A percentile compares a stretch with the other conserved stretches of the same genome.
Conservation (phyloP, 108 stramenopile species). For the Stephanodiscus triporus region DNA sequence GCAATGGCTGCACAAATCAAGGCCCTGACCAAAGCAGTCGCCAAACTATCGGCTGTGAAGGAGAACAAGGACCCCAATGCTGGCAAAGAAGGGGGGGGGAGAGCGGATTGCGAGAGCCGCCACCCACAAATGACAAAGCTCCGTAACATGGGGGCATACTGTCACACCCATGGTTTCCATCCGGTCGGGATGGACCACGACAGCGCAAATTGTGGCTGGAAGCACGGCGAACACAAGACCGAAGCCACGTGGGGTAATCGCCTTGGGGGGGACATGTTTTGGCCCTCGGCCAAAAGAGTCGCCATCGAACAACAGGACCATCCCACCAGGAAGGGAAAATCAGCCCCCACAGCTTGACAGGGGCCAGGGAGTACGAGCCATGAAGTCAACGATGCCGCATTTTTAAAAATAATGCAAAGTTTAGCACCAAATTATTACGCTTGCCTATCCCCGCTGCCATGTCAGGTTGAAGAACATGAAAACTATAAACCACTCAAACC, state of each 20-base stretch:
- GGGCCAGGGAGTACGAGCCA: no score
- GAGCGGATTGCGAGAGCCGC: background rate
- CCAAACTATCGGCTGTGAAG: no score
- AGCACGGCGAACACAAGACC: background rate
- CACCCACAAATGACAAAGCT: background rate
- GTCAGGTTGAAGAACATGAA: conserved; percentile 1
- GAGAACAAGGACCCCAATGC: no score
- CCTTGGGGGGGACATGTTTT: background rate
- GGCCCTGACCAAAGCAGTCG: no score
- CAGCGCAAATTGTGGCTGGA: background rate
- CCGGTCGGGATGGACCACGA: background rate
- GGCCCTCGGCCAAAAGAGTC: no score
- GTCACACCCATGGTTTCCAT: background rate
- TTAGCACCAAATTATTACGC: background rate
- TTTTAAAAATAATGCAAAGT: no score
- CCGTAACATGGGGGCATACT: background rate
- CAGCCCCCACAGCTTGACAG: no score
- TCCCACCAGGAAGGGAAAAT: no score
- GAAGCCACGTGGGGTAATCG: background rate
- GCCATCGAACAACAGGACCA: no score
- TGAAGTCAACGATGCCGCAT: no score
- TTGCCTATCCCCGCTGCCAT: background rate
- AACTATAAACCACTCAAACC: background rate
- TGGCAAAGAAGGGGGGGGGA: background rate
- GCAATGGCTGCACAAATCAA: no score